phyloP scores from a whole-genome alignment of 192 early-diverging fungal genomes.

The Endogone sp. region DNA sequence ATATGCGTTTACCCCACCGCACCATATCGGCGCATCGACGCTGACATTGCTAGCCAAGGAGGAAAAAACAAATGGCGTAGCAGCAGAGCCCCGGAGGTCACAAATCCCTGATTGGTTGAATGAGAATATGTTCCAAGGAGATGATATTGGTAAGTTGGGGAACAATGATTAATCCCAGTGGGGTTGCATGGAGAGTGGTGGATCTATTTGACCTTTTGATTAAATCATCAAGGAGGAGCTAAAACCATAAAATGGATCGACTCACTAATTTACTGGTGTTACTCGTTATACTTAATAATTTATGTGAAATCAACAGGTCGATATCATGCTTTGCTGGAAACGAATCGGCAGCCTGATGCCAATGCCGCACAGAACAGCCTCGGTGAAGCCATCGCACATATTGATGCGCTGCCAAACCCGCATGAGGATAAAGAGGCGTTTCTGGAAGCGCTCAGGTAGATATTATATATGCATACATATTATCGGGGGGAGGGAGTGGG shows the following conservation, averaged over 20 bases:
- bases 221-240: too few species aligned
- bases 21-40: slow-evolving; percentile 20
- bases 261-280: too few species aligned
- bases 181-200: too few species aligned
- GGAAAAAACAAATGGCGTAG: neutral
- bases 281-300: too few species aligned
- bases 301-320: slow-evolving; percentile 37
- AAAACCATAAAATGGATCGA: too few species aligned
- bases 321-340: slow-evolving; percentile 45
- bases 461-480: neutral
- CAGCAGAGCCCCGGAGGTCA: slow-evolving; percentile 3
- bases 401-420: slow-evolving; percentile 17
- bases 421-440: slow-evolving; percentile 36
- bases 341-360: slow-evolving; percentile 25
- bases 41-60: slow-evolving; percentile 19
- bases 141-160: slow-evolving; percentile 18
- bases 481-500: too few species aligned
- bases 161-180: too few species aligned
- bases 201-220: too few species aligned
- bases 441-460: slow-evolving; percentile 40
- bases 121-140: slow-evolving; percentile 18
- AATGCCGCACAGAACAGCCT: slow-evolving; percentile 1
- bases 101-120: slow-evolving; percentile 27
- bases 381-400: slow-evolving; percentile 10
- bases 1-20: slow-evolving; percentile 40